Evolutionary conservation across 768 basidiomycete species (phyloP), one percentile per base, ranked within the genome.

Genomic region (Gymnopilus dilepis): DNA sequence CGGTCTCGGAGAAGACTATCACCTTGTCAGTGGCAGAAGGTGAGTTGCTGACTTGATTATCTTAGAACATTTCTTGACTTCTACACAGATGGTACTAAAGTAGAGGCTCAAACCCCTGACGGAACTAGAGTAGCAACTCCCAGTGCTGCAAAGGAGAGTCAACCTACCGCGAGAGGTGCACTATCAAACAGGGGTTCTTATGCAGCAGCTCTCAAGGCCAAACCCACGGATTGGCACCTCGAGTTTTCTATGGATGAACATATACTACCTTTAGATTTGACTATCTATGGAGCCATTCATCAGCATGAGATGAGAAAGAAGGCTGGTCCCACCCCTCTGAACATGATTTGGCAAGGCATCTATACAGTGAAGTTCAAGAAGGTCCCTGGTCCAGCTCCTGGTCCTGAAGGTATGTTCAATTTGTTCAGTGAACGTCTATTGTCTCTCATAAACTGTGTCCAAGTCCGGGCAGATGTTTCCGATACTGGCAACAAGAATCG

Each of bases 91-190:
- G 96, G 95, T 7, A 89, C 91, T n/a, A 93, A 91, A 72, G 84
- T 99, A 8, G 94, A 95, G 70, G 97, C 96, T 1, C 94, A 97
- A 72, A 98, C 97, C 0, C 96, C 97, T 3, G 95, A 98, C 65
- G 97, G 97, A 0, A 99, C 96, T 0, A 86, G 95, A 15, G 88
- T 99, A 30, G 87, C 92, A 2, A 99, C 97, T 4, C 97, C 97
- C 0, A 90, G 82, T 57, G 83, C 85, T 1, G 62, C 67, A 2
- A 84, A 80, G 68, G 80, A 83, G 26, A 75, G 70, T 19, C 61
- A 77, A 13, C 71, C 77, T 2, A 64, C 70, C 47, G 65, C 73
- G 15, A 68, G 69, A 17, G 61, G 71, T 31, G 64, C 77, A 0
- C 65, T 72, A 8, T 72, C 78, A 30, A 73, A 70, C 52, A 77